Conservation (phyloP, 805 yeast species). For the Starmerella powellii region DNA sequence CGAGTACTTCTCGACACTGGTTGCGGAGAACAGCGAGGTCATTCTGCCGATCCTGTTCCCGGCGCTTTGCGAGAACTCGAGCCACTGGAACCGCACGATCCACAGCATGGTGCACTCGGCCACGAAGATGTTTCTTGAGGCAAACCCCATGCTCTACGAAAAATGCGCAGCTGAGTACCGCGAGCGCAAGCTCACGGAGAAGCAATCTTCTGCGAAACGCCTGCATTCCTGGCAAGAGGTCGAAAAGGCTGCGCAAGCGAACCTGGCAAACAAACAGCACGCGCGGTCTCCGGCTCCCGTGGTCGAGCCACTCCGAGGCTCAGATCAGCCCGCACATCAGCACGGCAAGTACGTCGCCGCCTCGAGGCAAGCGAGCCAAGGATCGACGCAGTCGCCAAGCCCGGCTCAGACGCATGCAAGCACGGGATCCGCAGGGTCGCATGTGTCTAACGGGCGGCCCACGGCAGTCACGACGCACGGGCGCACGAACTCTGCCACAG, state of each 20-base stretch:
- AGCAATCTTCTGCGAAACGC: conserved; percentile 49
- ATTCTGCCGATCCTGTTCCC: conserved; percentile 87
- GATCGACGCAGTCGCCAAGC: no score
- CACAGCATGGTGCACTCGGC: conserved; percentile 86
- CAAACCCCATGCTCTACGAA: conserved; percentile 81
- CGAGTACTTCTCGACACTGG: conserved; percentile 79
- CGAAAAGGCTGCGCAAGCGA: conserved; percentile 30
- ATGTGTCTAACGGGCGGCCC: background rate
- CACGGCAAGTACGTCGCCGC: no score
- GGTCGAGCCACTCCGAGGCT: no score
- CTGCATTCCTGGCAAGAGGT: conserved; percentile 32
- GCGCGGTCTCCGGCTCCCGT: no score
- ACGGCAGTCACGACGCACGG: conserved; percentile 16
- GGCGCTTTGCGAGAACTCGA: conserved; percentile 67
- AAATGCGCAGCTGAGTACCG: conserved; percentile 83
- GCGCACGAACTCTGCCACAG: conserved; percentile 12
- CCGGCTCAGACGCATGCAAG: background rate
- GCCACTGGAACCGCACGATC: conserved; percentile 89
- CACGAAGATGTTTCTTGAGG: conserved; percentile 79
- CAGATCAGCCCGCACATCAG: no score
- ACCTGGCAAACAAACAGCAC: conserved; percentile 1
- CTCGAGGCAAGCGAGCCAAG: no score
- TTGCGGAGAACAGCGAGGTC: conserved; percentile 79
- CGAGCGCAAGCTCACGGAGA: conserved; percentile 55
- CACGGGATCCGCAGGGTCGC: background rate